Conservation (phyloP, 139 green algal genomes). For the Gonium pectorale region DNA sequence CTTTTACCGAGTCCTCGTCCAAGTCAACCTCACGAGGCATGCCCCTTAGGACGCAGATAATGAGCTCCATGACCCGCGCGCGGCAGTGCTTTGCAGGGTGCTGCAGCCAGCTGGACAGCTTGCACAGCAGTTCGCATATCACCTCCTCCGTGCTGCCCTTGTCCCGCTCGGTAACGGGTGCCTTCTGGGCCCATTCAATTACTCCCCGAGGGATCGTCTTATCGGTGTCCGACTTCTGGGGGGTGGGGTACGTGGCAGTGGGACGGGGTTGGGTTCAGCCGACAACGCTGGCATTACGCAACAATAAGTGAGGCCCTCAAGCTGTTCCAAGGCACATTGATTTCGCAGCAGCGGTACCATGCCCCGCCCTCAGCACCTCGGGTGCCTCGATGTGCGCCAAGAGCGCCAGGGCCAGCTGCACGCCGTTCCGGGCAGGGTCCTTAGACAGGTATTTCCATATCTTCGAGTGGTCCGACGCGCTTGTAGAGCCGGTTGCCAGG, state of each 20-base stretch:
- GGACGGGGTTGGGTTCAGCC: too few relatives aligned
- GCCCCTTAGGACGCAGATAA: neutral
- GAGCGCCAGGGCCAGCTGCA: neutral
- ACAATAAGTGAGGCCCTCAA: too few relatives aligned
- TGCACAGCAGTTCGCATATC: neutral
- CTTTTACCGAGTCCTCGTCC: too few relatives aligned
- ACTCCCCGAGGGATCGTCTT: neutral
- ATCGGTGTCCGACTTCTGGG: conserved; percentile 18
- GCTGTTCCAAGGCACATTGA: too few relatives aligned
- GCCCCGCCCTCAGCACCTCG: too few relatives aligned
- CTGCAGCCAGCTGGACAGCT: neutral
- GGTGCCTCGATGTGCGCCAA: neutral
- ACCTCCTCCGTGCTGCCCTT: neutral
- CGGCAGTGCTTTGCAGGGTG: neutral
- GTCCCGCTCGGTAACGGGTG: neutral
- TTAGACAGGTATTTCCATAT: neutral
- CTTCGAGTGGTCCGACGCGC: neutral
- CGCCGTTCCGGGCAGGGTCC: neutral
- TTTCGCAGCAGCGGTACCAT: too few relatives aligned
- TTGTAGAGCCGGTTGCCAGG: too few relatives aligned
- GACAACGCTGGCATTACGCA: too few relatives aligned
- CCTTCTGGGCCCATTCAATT: neutral
- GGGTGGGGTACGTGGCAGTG: too few relatives aligned
- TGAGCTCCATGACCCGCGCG: neutral
- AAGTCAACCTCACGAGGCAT: neutral